These are phyloP conservation scores for Pyrus communis DNA, from an alignment of 306 rosid species.

Conservation along the genomic window DNA sequence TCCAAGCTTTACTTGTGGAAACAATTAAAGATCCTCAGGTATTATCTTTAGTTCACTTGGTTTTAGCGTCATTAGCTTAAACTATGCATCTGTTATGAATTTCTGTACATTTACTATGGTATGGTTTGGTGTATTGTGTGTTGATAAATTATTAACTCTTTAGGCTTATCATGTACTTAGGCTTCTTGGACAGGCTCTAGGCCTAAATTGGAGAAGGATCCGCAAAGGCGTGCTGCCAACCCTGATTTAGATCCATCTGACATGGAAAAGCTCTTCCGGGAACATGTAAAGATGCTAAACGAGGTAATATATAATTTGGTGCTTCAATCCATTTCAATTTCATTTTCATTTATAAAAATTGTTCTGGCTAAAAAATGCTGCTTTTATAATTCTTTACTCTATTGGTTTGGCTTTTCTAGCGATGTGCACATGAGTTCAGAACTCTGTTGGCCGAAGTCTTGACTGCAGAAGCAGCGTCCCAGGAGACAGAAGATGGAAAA, in stretches of 20 bases:
- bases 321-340: neutral
- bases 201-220: constrained; percentile 75
- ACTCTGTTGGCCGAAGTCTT: constrained; percentile 60
- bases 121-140: neutral
- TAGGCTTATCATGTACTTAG: constrained; percentile 30
- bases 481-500: constrained; percentile 64
- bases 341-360: no score
- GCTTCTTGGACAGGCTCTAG: constrained; percentile 91
- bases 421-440: constrained; percentile 72
- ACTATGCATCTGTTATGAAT: neutral
- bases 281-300: constrained; percentile 81
- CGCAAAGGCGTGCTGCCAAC: constrained; percentile 81
- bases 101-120: neutral
- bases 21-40: constrained; percentile 87
- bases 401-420: constrained; percentile 39
- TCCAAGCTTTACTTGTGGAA: constrained; percentile 95
- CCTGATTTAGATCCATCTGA: constrained; percentile 70
- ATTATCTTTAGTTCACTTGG: constrained; percentile 13
- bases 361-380: neutral
- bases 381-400: neutral
- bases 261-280: constrained; percentile 80
- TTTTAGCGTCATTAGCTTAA: neutral
- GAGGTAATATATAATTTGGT: constrained; percentile 45
- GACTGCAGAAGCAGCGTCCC: constrained; percentile 55
- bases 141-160: neutral